Conservation (phyloP, 352 stramenopile species). For the Phytopythium helicoides region DNA sequence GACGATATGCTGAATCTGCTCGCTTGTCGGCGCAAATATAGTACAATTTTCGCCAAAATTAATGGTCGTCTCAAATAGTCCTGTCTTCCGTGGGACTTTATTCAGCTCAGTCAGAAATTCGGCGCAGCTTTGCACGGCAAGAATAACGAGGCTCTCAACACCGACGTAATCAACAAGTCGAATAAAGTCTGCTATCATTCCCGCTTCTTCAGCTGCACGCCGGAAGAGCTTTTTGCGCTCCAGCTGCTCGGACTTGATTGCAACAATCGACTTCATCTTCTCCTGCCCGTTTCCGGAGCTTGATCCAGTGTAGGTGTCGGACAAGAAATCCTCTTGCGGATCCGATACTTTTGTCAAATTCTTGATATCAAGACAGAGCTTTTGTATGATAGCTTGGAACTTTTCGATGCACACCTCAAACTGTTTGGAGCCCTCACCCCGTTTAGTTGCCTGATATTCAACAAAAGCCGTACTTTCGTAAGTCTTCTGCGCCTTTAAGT, state of each 20-base stretch:
- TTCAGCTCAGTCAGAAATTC: conserved; percentile 89
- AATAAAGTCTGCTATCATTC: conserved; percentile 93
- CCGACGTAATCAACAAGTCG: conserved; percentile 92
- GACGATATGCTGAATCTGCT: conserved; percentile 90
- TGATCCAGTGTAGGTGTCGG: conserved; percentile 24
- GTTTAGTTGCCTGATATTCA: conserved; percentile 88
- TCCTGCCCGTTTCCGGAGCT: conserved; percentile 42
- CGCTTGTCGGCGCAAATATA: conserved; percentile 82
- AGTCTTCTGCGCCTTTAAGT: conserved; percentile 86
- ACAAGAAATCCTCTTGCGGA: conserved; percentile 62
- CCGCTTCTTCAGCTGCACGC: conserved; percentile 82
- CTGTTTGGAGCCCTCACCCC: conserved; percentile 85
- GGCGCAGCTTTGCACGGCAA: conserved; percentile 81
- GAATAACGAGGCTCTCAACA: conserved; percentile 88
- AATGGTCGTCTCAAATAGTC: conserved; percentile 94
- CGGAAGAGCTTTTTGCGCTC: conserved; percentile 81
- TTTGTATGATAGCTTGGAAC: conserved; percentile 86
- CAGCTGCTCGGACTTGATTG: conserved; percentile 88
- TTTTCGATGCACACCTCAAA: conserved; percentile 92
- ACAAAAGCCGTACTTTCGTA: conserved; percentile 88
- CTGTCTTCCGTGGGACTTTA: conserved; percentile 83
- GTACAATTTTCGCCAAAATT: conserved; percentile 82
- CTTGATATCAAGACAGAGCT: conserved; percentile 89
- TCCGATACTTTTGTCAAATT: conserved; percentile 72
- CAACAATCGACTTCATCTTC: conserved; percentile 93